Percentiles rank a stretch among this genome's conserved stretches.
phyloP scores from a whole-genome alignment of 495 filamentous ascomycete genomes.

The Aspergillus funiculosus region DNA sequence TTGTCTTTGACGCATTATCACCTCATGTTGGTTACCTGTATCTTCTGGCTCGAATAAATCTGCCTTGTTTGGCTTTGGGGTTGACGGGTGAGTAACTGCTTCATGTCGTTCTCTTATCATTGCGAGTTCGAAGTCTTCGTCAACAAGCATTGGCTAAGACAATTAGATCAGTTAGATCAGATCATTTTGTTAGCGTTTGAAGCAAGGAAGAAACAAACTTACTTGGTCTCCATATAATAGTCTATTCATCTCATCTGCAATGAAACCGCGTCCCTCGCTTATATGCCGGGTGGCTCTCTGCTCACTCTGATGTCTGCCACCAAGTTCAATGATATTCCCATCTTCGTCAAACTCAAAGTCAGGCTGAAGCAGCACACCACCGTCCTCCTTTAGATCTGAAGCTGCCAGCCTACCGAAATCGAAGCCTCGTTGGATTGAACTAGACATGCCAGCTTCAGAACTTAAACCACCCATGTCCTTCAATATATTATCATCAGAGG shows the following conservation, averaged over 20 bases:
- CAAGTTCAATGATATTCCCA: slow-evolving; percentile 50
- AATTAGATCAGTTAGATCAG: not conserved
- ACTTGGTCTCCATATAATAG: slow-evolving; percentile 23
- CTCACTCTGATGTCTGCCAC: slow-evolving; percentile 8
- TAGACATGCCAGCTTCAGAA: slow-evolving; percentile 17
- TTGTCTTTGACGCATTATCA: slow-evolving; percentile 17
- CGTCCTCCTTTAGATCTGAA: slow-evolving; percentile 36
- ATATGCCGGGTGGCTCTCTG: not conserved
- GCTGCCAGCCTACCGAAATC: slow-evolving; percentile 16
- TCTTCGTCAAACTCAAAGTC: slow-evolving; percentile 62
- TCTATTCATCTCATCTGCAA: slow-evolving; percentile 9
- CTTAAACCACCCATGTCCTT: slow-evolving; percentile 19
- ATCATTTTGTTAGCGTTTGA: slow-evolving; percentile 6
- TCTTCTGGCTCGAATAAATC: not conserved
- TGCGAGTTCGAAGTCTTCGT: slow-evolving; percentile 12
- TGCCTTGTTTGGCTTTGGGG: not conserved
- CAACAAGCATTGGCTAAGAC: slow-evolving; percentile 12
- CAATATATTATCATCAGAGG: slow-evolving; percentile 26
- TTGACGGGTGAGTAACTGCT: not conserved
- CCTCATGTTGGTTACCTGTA: slow-evolving; percentile 1
- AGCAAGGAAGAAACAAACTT: slow-evolving; percentile 2
- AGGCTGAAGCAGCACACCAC: slow-evolving; percentile 51
- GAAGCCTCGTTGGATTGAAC: slow-evolving; percentile 23
- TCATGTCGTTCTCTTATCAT: not conserved
- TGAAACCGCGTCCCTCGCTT: slow-evolving; percentile 18